phyloP scores from a whole-genome alignment of 2,329 filamentous ascomycete species.

The Exophiala lecanii-corni region DNA sequence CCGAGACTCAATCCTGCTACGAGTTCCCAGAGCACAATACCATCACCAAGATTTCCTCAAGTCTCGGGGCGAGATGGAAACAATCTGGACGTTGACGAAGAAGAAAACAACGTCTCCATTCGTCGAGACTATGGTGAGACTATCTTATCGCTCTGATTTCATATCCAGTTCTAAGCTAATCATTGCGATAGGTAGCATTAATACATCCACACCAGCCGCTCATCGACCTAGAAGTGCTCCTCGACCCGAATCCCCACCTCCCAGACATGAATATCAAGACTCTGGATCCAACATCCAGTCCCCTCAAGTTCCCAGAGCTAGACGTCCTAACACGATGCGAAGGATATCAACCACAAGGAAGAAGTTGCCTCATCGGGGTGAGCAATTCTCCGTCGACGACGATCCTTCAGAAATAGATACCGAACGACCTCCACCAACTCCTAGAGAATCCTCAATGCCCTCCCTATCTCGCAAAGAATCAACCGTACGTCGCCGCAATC shows the following conservation, averaged over 20 bases:
- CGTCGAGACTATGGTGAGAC: constrained; percentile 19
- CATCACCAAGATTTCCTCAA: constrained; percentile 1
- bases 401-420: constrained; percentile 74
- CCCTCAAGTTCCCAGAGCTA: constrained; percentile 43
- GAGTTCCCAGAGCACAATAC: constrained; percentile 3
- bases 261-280: constrained; percentile 7
- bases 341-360: constrained; percentile 65
- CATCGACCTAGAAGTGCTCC: constrained; percentile 14
- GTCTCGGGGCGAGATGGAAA: not conserved
- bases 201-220: constrained; percentile 5
- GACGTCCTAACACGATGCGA: constrained; percentile 69
- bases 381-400: constrained; percentile 88
- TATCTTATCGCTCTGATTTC: not conserved
- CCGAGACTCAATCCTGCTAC: constrained; percentile 7
- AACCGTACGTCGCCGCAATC: constrained; percentile 38
- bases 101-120: constrained; percentile 7
- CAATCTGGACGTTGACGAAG: not conserved
- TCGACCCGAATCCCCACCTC: constrained; percentile 4
- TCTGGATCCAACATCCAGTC: constrained; percentile 41
- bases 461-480: constrained; percentile 34
- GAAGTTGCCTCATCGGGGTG: constrained; percentile 71
- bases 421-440: constrained; percentile 40
- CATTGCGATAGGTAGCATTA: constrained; percentile 11
- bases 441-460: constrained; percentile 36
- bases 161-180: not conserved